Evolutionary conservation across 1,284 basidiomycete species (phyloP), one percentile per base, ranked within the genome.

Genomic region (Ceratobasidium theobromae): DNA sequence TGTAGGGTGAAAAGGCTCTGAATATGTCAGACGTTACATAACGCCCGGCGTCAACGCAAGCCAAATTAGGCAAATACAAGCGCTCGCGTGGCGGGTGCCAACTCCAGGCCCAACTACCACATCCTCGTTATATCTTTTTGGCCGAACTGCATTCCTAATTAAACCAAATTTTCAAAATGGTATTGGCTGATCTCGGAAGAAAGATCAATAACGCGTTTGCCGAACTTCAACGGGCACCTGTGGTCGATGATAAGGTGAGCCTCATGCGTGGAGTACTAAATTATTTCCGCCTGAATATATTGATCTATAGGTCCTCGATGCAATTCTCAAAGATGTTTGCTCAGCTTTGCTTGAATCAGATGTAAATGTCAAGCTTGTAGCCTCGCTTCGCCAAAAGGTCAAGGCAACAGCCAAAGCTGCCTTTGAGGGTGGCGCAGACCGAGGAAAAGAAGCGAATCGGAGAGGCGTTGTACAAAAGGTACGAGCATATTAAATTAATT

Each of bases 321-420:
- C 86, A 4, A 87, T 94, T 12, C 86, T 99, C 71, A 99, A 98
- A 78, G 92, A 96, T 77, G 92, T 99, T 70, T 95, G 93, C 69
- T 84, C 93, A 27, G 97, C 96, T 1, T 81, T 99, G 52, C 85
- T 99, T 58, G 95, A 98, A 78, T 90, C 95, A 28, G 97, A 99
- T 78, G 96, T 99, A 68, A 99, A 99, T 75, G 96, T 99, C 73
- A 96, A 95, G 76, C 86, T 99, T 23, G 97, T 98, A 27, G 84
- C 92, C 8, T 85, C 87, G 65, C 78, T 98, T 66, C 85, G 95
- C 70, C 86, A 89, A 70, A 93, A 94, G 75, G 94, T 98, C 75
- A 96, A 93, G 79, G 81, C 85, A 21, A 95, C 91, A 74, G 91
- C 93, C 64, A 87, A 93, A 73, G 82, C 87, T 8, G 78, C 86